A percentile compares a stretch with the other conserved stretches of the same genome.
phyloP scores from a whole-genome alignment of 345 rosid species.

The Syzygium aromaticum region DNA sequence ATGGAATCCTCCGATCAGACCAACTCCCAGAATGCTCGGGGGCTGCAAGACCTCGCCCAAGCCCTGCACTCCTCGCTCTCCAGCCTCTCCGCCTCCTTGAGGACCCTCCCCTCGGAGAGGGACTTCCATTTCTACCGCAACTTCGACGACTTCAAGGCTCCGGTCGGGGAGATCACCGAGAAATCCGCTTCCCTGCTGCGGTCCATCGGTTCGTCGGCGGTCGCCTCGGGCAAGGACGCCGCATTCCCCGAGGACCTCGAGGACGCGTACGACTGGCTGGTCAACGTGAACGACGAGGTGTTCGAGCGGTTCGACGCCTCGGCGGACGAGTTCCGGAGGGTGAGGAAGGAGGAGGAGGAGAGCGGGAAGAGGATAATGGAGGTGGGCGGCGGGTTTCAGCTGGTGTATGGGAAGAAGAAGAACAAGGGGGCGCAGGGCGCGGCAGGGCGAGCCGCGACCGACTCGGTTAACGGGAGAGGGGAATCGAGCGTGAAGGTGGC shows the following conservation, averaged over 20 bases:
- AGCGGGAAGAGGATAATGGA: slow-evolving; percentile 18
- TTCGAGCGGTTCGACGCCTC: slow-evolving; percentile 60
- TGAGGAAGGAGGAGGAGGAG: slow-evolving; percentile 39
- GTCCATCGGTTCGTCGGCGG: slow-evolving; percentile 42
- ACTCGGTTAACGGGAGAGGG: background rate
- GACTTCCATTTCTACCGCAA: slow-evolving; percentile 86
- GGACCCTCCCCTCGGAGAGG: slow-evolving; percentile 45
- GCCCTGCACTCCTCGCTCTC: slow-evolving; percentile 44
- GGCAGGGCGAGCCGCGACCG: background rate
- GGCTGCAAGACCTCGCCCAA: slow-evolving; percentile 24
- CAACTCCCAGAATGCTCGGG: slow-evolving; percentile 8
- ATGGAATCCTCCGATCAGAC: slow-evolving; percentile 14
- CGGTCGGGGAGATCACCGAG: slow-evolving; percentile 31
- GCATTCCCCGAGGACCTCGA: slow-evolving; percentile 31
- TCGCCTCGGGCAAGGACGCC: slow-evolving; percentile 16
- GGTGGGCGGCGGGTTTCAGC: slow-evolving; percentile 46
- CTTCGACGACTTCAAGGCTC: slow-evolving; percentile 63
- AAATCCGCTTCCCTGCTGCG: slow-evolving; percentile 44
- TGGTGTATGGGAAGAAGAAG: slow-evolving; percentile 71
- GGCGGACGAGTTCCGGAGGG: slow-evolving; percentile 37
- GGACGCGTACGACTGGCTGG: slow-evolving; percentile 71
- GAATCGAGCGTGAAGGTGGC: slow-evolving; percentile 51
- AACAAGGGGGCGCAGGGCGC: slow-evolving; percentile 17
- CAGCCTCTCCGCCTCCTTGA: slow-evolving; percentile 36
- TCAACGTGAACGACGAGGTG: slow-evolving; percentile 55